These are phyloP conservation scores for Sugiyamaella lignohabitans DNA, from an alignment of 805 yeast species.

Conservation along the genomic window DNA sequence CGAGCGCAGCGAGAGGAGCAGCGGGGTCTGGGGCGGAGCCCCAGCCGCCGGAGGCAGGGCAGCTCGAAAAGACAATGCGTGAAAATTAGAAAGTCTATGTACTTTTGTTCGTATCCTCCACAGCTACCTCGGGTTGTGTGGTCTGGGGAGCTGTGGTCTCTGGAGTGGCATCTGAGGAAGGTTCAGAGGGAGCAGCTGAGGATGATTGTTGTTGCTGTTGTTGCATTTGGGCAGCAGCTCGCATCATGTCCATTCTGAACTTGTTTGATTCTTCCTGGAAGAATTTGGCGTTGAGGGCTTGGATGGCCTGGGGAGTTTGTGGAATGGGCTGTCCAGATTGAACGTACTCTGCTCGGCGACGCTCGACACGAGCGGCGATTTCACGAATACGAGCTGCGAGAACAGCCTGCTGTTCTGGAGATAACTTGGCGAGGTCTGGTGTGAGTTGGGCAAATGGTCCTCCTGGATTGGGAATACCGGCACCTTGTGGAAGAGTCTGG, in stretches of 20 bases:
- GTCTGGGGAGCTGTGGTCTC: no score
- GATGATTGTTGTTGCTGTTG: no score
- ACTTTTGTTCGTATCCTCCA: no score
- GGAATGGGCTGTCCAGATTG: not conserved
- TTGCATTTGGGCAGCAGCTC: no score
- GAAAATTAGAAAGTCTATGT: no score
- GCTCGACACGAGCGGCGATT: constrained; percentile 2
- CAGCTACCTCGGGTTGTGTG: no score
- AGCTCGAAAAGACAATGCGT: no score
- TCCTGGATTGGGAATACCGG: not conserved
- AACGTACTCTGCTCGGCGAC: not conserved
- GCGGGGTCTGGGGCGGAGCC: no score
- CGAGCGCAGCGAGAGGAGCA: no score
- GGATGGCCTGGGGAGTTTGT: not conserved
- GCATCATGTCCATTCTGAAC: not conserved
- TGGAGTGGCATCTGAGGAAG: no score
- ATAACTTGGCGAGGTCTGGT: not conserved
- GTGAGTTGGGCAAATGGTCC: not conserved
- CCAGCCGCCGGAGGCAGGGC: no score
- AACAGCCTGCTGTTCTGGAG: not conserved
- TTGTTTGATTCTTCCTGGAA: not conserved
- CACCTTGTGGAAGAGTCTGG: not conserved
- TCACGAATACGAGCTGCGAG: constrained; percentile 1
- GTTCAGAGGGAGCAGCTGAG: no score
- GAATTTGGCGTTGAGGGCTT: not conserved